phyloP scores from a whole-genome alignment of 2,329 filamentous ascomycete genomes.

The Leptographium radiaticola region DNA sequence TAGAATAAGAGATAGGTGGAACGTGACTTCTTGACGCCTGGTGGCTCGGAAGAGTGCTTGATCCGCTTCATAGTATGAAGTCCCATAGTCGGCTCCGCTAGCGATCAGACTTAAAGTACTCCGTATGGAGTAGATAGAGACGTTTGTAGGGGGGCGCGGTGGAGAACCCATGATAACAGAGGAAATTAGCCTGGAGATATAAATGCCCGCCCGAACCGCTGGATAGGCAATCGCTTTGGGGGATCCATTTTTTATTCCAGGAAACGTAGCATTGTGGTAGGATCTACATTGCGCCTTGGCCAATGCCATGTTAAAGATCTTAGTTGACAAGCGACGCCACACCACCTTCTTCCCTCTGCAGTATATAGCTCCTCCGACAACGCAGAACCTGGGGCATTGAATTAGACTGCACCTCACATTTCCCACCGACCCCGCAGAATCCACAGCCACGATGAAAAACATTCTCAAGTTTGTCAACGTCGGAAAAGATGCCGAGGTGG shows the following conservation, averaged over 20 bases:
- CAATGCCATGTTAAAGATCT: not conserved
- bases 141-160: not conserved
- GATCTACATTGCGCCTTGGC: not conserved
- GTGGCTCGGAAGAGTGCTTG: not conserved
- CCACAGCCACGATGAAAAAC: not conserved
- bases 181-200: not conserved
- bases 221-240: not conserved
- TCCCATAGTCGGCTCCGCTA: not conserved
- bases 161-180: not conserved
- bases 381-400: not conserved
- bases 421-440: too few species aligned
- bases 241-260: not conserved
- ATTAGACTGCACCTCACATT: not conserved
- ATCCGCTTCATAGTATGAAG: not conserved
- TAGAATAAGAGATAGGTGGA: not conserved
- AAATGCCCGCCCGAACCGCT: not conserved
- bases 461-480: not conserved
- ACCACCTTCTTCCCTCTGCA: not conserved
- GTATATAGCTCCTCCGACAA: not conserved
- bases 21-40: not conserved
- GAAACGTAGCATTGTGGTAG: not conserved
- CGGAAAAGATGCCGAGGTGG: not conserved
- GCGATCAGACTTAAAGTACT: not conserved
- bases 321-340: not conserved
- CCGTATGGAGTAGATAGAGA: not conserved